Evolutionary conservation across 139 green algal genomes (phyloP), one percentile per base, ranked within the genome.

Genomic region (Volvox africanus): DNA sequence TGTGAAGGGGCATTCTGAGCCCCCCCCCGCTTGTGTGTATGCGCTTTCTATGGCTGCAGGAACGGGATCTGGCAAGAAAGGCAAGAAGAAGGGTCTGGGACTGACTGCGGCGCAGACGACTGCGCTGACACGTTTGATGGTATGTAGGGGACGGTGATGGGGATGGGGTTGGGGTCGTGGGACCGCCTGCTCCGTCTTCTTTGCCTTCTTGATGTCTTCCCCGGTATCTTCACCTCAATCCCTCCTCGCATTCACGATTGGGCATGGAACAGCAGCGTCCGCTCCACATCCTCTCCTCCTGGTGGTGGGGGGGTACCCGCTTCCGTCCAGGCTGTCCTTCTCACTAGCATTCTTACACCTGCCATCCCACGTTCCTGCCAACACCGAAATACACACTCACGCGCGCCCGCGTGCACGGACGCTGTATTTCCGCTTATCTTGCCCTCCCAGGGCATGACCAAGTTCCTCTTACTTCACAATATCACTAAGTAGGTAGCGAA

Each of bases 71-170:
- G 80, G 44, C 80, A 87, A 92, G 80, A 91, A 91, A 79, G 84
- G 19, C 0, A 91, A 91, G 86, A 93, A 93, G 91, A 92, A 92
- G 61, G 87, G 81, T 2, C 87, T 93, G 71, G 44, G 80, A 0
- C 91, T 93, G 80, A 88, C 33, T 14, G 65, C 91, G 2, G 91
- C 92, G 61, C 87, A 92, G 87, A 81, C 26, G 30, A 28, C 80
- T 86, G 78, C n/a, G 20, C 69, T 92, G 26, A 68, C 68, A 0
- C 68, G 67, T 55, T 80, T 93, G 69, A 68, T 80, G 28, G 91
- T 81, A 35, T 21, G 75, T 81, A 35, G 30, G 75, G 30, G 32
- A n/a, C n/a, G n/a, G n/a, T n/a, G n/a, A n/a, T 81, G 75, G 75
- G 75, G 32, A 11, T 19, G 75, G 75, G 71, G 20, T 79, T n/a